Conservation (phyloP, 805 yeast species). For the Lipomyces yamanashiensis region DNA sequence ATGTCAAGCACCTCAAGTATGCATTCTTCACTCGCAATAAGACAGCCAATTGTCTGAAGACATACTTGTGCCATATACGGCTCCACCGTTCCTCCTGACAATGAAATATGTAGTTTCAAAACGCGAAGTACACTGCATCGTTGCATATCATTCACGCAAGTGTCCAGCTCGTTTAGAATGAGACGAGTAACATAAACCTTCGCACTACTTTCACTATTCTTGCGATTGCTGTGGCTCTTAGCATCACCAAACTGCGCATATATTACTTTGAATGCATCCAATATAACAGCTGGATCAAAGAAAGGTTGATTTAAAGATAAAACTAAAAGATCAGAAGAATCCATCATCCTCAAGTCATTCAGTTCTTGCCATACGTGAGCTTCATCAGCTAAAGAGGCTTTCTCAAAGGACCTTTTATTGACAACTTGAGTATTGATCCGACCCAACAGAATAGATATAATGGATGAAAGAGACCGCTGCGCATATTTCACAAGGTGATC, state of each 20-base stretch:
- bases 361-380: conserved; percentile 11
- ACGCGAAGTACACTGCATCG: conserved; percentile 10
- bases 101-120: conserved; percentile 13
- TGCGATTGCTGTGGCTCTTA: not conserved
- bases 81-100: not conserved
- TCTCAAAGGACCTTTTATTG: not conserved
- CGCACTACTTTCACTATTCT: not conserved
- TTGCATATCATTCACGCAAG: conserved; percentile 12
- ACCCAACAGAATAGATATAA: not conserved
- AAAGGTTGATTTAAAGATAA: conserved; percentile 14
- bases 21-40: conserved; percentile 13
- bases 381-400: not conserved
- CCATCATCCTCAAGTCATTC: not conserved
- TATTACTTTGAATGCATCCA: conserved; percentile 3
- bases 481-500: not conserved
- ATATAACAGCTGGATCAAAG: conserved; percentile 1
- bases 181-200: conserved; percentile 17
- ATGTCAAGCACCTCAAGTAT: conserved; percentile 17
- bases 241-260: not conserved
- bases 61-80: conserved; percentile 19
- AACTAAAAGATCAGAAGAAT: not conserved
- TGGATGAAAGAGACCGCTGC: not conserved
- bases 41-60: conserved; percentile 24
- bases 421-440: not conserved
- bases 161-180: conserved; percentile 8